phyloP scores from a whole-genome alignment of 306 rosid genomes.

The Castanea crenata region DNA sequence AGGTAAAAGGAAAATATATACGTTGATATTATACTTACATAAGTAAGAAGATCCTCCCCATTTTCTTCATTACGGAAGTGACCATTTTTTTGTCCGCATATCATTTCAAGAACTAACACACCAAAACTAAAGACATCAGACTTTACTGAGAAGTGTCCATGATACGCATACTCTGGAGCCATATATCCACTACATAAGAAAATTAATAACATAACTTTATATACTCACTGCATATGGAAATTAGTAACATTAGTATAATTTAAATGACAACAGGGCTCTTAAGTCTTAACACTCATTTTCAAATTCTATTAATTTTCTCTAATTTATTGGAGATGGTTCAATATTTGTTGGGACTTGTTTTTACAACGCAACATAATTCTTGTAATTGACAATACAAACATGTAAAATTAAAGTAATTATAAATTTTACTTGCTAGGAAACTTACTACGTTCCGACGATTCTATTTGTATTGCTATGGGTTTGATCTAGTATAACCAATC shows the following conservation, averaged over 20 bases:
- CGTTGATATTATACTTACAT: slow-evolving; percentile 7
- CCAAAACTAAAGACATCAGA: not conserved
- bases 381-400: too few relatives aligned
- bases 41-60: slow-evolving; percentile 24
- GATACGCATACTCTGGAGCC: slow-evolving; percentile 11
- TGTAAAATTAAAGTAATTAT: too few relatives aligned
- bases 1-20: too few relatives aligned
- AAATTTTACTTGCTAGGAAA: not conserved
- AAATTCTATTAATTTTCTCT: too few relatives aligned
- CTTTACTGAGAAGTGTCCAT: slow-evolving; percentile 11
- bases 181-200: not conserved
- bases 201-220: not conserved
- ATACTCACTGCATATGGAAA: not conserved
- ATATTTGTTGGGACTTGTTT: fast-evolving
- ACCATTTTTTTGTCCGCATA: not conserved
- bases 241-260: not conserved
- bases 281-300: too few relatives aligned
- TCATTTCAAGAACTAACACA: not conserved
- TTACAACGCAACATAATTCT: too few relatives aligned
- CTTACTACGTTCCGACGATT: slow-evolving; percentile 43
- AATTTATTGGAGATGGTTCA: too few relatives aligned
- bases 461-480: not conserved
- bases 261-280: too few relatives aligned
- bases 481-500: slow-evolving; percentile 30
- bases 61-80: slow-evolving; percentile 16